phyloP scores from a whole-genome alignment of 345 rosid genomes.

The Syzygium aromaticum region DNA sequence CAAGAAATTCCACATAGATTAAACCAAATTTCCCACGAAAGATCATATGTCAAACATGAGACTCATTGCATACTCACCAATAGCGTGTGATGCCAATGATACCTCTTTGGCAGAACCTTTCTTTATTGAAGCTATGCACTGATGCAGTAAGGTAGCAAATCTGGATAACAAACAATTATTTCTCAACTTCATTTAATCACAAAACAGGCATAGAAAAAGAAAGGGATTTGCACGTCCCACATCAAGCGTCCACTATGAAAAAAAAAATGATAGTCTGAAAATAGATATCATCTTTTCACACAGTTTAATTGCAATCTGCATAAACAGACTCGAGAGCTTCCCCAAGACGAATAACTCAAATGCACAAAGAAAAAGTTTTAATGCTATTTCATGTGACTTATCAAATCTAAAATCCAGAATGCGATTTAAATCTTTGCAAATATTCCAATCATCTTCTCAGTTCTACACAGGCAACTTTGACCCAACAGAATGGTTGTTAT shows the following conservation, averaged over 20 bases:
- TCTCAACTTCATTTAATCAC: not conserved
- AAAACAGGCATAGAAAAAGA: not conserved
- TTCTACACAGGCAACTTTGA: not conserved
- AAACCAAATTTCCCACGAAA: not conserved
- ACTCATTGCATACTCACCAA: conserved; percentile 36
- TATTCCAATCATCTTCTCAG: not conserved
- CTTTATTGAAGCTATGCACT: conserved; percentile 52
- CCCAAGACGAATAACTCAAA: not conserved
- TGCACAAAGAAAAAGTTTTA: not conserved
- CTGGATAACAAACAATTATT: conserved; percentile 20
- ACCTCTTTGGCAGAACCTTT: conserved; percentile 71
- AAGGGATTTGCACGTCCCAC: not conserved
- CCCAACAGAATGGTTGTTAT: not conserved
- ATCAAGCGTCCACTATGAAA: not conserved
- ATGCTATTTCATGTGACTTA: not conserved
- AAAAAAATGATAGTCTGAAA: not conserved
- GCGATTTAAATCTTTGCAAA: not conserved
- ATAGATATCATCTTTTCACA: not conserved
- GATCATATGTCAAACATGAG: not conserved
- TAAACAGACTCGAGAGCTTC: not conserved
- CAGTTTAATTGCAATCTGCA: not conserved
- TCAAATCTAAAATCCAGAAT: not conserved
- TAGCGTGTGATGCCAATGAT: conserved; percentile 54
- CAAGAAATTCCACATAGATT: not conserved
- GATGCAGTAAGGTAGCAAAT: conserved; percentile 81